Evolutionary conservation across 1,139 yeast species (phyloP).

Genomic region (Sugiyamaella grinbergsii): DNA sequence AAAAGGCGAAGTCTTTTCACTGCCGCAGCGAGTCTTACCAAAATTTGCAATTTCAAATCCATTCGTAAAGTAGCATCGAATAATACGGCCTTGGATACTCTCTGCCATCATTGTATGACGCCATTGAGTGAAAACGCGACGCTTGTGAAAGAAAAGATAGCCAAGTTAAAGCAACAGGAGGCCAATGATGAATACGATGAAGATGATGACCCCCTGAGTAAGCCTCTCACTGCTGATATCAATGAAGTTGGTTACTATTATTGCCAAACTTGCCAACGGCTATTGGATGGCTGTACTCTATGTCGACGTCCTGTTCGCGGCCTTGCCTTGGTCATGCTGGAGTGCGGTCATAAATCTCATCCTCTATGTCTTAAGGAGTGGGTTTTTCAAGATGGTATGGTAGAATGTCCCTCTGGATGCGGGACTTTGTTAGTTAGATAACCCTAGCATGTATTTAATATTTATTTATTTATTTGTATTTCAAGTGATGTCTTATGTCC

Average conservation of each 20-base stretch:
- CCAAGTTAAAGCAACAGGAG: constrained; percentile 3
- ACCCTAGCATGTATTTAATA: constrained; percentile 12
- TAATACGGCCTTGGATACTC: constrained; percentile 61
- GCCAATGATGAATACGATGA: constrained; percentile 18
- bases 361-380: constrained; percentile 76
- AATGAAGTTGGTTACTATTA: constrained; percentile 72
- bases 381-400: constrained; percentile 66
- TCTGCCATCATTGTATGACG: constrained; percentile 68
- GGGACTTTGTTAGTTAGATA: constrained; percentile 32
- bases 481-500: no score
- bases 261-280: constrained; percentile 68
- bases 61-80: constrained; percentile 53
- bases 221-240: constrained; percentile 3
- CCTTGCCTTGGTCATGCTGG: constrained; percentile 62
- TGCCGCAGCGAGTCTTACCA: constrained; percentile 60
- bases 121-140: constrained; percentile 63
- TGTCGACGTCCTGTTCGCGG: constrained; percentile 82
- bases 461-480: constrained; percentile 8
- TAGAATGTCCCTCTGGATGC: constrained; percentile 85
- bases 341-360: constrained; percentile 90
- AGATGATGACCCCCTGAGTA: constrained; percentile 8
- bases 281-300: constrained; percentile 70
- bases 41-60: constrained; percentile 47
- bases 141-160: constrained; percentile 24
- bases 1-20: constrained; percentile 57